Conservation (phyloP, 257 asterid genomes). For the Solanum corneliomulleri region DNA sequence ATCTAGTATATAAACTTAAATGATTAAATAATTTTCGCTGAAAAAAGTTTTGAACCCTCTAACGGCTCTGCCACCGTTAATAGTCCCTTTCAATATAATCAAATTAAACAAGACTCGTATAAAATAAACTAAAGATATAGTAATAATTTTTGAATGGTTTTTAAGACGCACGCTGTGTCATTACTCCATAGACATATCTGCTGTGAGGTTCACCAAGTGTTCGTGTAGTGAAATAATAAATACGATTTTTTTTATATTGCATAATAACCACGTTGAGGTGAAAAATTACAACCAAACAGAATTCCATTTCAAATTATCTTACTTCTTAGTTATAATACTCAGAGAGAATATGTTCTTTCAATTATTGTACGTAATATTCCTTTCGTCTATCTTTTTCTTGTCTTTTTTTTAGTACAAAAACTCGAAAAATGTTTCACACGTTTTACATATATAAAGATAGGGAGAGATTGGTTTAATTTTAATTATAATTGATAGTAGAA, state of each 20-base stretch:
- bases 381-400: not conserved
- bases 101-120: too few species aligned
- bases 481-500: not conserved
- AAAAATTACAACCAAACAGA: not conserved
- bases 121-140: too few species aligned
- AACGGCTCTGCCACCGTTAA: too few species aligned
- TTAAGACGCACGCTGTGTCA: not conserved
- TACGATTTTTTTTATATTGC: not conserved
- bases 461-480: not conserved
- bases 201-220: not conserved
- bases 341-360: not conserved
- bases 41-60: accelerated
- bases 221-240: not conserved
- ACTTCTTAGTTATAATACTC: not conserved
- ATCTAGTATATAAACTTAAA: too few species aligned
- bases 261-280: not conserved
- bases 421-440: not conserved
- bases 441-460: not conserved
- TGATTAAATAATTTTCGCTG: too few species aligned
- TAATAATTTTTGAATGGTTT: not conserved
- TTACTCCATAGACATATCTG: not conserved
- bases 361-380: not conserved
- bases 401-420: not conserved
- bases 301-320: not conserved
- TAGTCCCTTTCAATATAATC: too few species aligned